These are phyloP conservation scores for Populus tremula DNA, from an alignment of 345 rosid genomes.

Conservation along the genomic window DNA sequence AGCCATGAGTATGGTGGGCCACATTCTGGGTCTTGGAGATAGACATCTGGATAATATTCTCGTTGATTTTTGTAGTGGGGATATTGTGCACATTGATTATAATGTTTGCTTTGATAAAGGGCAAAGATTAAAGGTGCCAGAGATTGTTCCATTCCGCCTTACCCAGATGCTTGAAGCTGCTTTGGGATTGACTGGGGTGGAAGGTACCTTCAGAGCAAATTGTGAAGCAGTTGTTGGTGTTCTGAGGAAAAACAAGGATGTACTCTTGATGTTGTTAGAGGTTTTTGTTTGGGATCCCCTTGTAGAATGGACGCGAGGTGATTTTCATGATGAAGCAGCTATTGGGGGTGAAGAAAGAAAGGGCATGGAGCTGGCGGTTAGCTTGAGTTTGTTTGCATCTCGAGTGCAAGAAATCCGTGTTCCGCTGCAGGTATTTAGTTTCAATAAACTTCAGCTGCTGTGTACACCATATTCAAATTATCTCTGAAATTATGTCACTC, in stretches of 20 bases:
- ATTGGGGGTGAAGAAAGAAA: slow-evolving; percentile 97
- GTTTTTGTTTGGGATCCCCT: slow-evolving; percentile 97
- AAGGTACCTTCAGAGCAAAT: slow-evolving; percentile 74
- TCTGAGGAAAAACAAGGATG: slow-evolving; percentile 78
- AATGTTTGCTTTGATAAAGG: slow-evolving; percentile 97
- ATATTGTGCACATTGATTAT: slow-evolving; percentile 90
- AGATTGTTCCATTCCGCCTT: slow-evolving; percentile 90
- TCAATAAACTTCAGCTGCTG: not conserved
- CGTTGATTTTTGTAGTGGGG: slow-evolving; percentile 85
- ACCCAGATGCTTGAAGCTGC: slow-evolving; percentile 86
- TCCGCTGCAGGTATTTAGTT: slow-evolving; percentile 73
- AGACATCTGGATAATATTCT: slow-evolving; percentile 95
- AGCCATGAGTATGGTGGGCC: slow-evolving; percentile 96
- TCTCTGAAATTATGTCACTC: not conserved
- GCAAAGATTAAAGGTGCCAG: slow-evolving; percentile 80
- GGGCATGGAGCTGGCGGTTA: slow-evolving; percentile 95
- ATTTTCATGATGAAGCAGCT: slow-evolving; percentile 94
- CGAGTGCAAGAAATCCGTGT: slow-evolving; percentile 94
- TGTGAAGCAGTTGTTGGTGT: slow-evolving; percentile 81
- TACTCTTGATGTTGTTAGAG: slow-evolving; percentile 77
- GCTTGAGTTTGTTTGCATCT: slow-evolving; percentile 94
- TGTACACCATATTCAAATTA: not conserved
- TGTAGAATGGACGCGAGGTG: slow-evolving; percentile 94
- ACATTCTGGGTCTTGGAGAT: slow-evolving; percentile 88
- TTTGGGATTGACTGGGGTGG: slow-evolving; percentile 81